Conservation (phyloP, 1,139 yeast genomes). For the Nadsonia starkeyi-henricii region DNA sequence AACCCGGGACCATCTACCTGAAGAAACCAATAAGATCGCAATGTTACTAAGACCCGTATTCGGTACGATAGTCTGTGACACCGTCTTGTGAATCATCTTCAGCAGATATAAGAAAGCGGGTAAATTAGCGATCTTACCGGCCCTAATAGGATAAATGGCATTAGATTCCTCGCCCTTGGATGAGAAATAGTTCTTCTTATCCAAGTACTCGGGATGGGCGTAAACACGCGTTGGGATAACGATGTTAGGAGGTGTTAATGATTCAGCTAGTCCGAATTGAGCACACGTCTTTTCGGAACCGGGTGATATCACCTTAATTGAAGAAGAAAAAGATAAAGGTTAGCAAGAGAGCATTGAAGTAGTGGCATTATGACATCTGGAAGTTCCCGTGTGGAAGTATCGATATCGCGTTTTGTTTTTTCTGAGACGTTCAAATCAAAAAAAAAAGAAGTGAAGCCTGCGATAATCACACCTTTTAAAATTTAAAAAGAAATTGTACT, state of each 20-base stretch:
- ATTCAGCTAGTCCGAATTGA: conserved; percentile 70
- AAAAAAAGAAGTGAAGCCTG: too few species aligned
- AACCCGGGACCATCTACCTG: conserved; percentile 53
- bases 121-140: conserved; percentile 50
- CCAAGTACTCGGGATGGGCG: conserved; percentile 30
- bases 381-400: too few species aligned
- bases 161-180: conserved; percentile 26
- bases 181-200: conserved; percentile 28
- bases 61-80: conserved; percentile 16
- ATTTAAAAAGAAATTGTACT: too few species aligned
- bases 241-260: conserved; percentile 62
- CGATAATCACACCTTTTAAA: too few species aligned
- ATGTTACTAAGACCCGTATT: conserved; percentile 7
- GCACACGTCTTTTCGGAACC: conserved; percentile 69
- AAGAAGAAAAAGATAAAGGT: neutral
- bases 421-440: too few species aligned
- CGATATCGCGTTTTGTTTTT: too few species aligned
- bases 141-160: conserved; percentile 47
- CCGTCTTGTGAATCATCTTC: conserved; percentile 44
- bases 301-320: neutral
- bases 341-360: too few species aligned
- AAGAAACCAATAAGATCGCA: conserved; percentile 50
- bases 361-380: too few species aligned
- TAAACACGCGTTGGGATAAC: conserved; percentile 68
- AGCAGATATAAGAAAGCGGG: conserved; percentile 61